Percentiles rank a stretch among this genome's conserved stretches.
Evolutionary conservation across 2,329 filamentous ascomycete species (phyloP).

Genomic region (Diaporthe ampelina): DNA sequence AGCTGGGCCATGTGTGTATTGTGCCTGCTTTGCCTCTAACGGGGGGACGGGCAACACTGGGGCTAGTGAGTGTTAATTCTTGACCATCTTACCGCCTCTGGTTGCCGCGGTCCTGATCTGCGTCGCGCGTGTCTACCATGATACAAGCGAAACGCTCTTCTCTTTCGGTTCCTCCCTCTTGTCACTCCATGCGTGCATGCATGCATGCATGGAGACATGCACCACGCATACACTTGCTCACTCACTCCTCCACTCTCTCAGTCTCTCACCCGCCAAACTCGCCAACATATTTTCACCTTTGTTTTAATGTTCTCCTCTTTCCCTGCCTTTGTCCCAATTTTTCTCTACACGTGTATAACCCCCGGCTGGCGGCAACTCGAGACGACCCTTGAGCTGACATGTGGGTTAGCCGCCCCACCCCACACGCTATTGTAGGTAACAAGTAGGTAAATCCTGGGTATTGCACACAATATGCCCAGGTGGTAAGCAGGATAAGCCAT

Average conservation of each 20-base stretch:
- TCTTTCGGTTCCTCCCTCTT: not conserved
- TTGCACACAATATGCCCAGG: too few species aligned
- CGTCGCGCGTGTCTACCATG: conserved; percentile 6
- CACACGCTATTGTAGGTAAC: not conserved
- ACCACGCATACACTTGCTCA: not conserved
- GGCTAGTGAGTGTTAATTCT: not conserved
- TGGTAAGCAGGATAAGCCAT: not conserved
- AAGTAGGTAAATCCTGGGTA: not conserved
- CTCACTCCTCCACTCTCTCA: too few species aligned
- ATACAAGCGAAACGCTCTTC: conserved; percentile 22
- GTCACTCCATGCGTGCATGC: not conserved
- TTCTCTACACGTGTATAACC: too few species aligned
- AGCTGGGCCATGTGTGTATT: conserved; percentile 7
- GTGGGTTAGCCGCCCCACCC: conserved; percentile 2
- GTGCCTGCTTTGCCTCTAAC: not conserved
- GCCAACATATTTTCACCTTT: not conserved
- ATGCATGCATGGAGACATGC: not conserved
- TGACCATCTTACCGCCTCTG: conserved; percentile 18
- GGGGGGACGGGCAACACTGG: too few species aligned
- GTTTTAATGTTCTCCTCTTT: not conserved
- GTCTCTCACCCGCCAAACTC: not conserved
- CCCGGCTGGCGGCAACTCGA: conserved; percentile 21
- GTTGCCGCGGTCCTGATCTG: conserved; percentile 18
- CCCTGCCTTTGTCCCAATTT: too few species aligned
- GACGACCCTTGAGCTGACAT: conserved; percentile 15